These are phyloP conservation scores for Sclerotinia sclerotiorum DNA, from an alignment of 2,329 filamentous ascomycete genomes.

Conservation along the genomic window DNA sequence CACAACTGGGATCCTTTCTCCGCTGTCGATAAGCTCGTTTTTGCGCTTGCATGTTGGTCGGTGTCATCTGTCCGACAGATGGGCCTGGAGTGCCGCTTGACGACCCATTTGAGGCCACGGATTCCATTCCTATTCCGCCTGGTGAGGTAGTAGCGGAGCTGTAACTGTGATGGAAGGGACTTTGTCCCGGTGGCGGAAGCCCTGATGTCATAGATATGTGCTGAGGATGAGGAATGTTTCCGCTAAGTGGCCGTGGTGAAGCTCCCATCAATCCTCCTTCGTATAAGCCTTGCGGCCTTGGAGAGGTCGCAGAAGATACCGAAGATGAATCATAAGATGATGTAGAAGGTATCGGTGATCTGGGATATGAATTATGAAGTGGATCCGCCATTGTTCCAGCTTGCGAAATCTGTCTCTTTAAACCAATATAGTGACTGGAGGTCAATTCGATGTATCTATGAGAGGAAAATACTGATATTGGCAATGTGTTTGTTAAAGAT, in stretches of 20 bases:
- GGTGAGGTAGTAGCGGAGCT: conserved; percentile 36
- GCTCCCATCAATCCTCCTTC: conserved; percentile 54
- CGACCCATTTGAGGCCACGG: conserved; percentile 59
- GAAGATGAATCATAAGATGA: conserved; percentile 65
- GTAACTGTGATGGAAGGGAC: conserved; percentile 38
- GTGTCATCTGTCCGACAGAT: conserved; percentile 40
- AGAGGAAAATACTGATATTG: neutral
- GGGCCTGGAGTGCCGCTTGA: conserved; percentile 55
- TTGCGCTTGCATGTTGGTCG: conserved; percentile 65
- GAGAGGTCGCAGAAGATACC: conserved; percentile 61
- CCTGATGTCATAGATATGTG: conserved; percentile 55
- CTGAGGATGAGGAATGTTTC: conserved; percentile 48
- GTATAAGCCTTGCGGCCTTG: conserved; percentile 54
- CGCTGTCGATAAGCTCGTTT: conserved; percentile 94
- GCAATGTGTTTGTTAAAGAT: neutral
- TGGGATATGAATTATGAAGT: conserved; percentile 58
- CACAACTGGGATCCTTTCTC: conserved; percentile 93
- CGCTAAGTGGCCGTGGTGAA: conserved; percentile 51
- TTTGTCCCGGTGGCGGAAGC: conserved; percentile 42
- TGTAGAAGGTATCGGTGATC: conserved; percentile 61
- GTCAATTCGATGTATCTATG: neutral
- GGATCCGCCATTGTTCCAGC: conserved; percentile 51
- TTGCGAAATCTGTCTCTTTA: conserved; percentile 27
- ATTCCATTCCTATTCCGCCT: conserved; percentile 53
- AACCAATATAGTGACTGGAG: conserved; percentile 23